Evolutionary conservation across 2,329 filamentous ascomycete genomes (phyloP).

Genomic region (Zymoseptoria passerinii): DNA sequence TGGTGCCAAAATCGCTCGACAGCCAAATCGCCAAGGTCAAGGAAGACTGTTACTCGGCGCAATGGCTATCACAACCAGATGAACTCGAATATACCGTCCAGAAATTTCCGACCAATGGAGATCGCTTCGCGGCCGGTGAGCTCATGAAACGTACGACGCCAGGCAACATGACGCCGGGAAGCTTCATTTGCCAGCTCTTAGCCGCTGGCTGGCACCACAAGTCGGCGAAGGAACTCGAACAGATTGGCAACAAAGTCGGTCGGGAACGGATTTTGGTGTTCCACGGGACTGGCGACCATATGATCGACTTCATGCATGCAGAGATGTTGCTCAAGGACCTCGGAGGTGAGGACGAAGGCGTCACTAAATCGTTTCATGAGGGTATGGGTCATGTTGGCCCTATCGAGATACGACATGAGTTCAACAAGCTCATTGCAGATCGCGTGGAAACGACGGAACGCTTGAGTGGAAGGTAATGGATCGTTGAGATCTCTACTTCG

Average conservation of each 20-base stretch:
- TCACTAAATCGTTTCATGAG: constrained; percentile 55
- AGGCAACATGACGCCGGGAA: constrained; percentile 53
- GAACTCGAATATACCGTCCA: constrained; percentile 35
- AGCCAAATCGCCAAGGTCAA: constrained; percentile 57
- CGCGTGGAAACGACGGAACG: constrained; percentile 46
- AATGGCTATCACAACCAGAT: constrained; percentile 58
- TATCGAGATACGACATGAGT: constrained; percentile 62
- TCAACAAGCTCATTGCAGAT: constrained; percentile 55
- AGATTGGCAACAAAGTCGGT: constrained; percentile 61
- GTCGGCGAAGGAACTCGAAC: constrained; percentile 54
- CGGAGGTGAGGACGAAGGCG: constrained; percentile 47
- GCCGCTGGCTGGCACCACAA: constrained; percentile 78
- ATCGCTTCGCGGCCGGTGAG: constrained; percentile 75
- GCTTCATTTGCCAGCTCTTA: constrained; percentile 68
- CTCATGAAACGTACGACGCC: constrained; percentile 59
- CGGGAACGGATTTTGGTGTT: constrained; percentile 66
- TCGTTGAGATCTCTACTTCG: too few species aligned
- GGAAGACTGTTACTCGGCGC: constrained; percentile 54
- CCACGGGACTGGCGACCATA: constrained; percentile 64
- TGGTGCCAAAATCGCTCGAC: constrained; percentile 63
- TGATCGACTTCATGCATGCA: constrained; percentile 67
- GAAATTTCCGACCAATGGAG: constrained; percentile 65
- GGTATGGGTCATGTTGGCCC: constrained; percentile 68
- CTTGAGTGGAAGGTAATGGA: constrained; percentile 3
- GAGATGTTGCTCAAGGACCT: constrained; percentile 59